A percentile compares a stretch with the other conserved stretches of the same genome.
Evolutionary conservation across 176 grass and related monocot genomes (phyloP).

Genomic region (Oryza coarctata): DNA sequence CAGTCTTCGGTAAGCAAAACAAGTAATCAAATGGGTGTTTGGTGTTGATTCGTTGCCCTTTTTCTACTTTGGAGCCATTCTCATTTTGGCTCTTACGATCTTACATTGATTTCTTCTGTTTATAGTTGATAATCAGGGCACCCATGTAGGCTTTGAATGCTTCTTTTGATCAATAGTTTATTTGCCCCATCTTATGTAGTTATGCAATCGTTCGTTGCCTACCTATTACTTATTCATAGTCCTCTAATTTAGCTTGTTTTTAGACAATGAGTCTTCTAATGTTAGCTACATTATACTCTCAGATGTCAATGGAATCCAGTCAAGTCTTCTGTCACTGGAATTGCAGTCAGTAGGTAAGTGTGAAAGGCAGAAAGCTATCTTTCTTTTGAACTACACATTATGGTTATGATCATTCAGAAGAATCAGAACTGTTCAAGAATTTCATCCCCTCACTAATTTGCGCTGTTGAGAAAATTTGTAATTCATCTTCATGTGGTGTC

Average conservation of each 20-base stretch:
- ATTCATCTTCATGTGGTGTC: too few relatives aligned
- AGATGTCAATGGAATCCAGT: conserved; percentile 25
- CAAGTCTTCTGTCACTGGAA: conserved; percentile 28
- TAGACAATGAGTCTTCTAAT: neutral
- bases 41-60: too few relatives aligned
- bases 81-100: too few relatives aligned
- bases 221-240: neutral
- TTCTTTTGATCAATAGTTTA: neutral
- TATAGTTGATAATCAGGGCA: too few relatives aligned
- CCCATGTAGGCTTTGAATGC: neutral
- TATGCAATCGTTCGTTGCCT: neutral
- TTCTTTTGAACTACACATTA: neutral
- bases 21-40: too few relatives aligned
- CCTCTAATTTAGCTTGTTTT: neutral
- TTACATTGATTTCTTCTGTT: too few relatives aligned
- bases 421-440: neutral
- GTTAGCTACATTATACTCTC: conserved; percentile 1
- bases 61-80: too few relatives aligned
- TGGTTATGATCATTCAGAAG: neutral
- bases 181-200: neutral
- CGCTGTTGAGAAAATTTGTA: too few relatives aligned
- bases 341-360: conserved; percentile 17
- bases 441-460: too few relatives aligned
- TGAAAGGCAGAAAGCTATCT: neutral
- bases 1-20: too few relatives aligned